Evolutionary conservation across 2,329 filamentous ascomycete species (phyloP).

Genomic region (Cercospora sp.): DNA sequence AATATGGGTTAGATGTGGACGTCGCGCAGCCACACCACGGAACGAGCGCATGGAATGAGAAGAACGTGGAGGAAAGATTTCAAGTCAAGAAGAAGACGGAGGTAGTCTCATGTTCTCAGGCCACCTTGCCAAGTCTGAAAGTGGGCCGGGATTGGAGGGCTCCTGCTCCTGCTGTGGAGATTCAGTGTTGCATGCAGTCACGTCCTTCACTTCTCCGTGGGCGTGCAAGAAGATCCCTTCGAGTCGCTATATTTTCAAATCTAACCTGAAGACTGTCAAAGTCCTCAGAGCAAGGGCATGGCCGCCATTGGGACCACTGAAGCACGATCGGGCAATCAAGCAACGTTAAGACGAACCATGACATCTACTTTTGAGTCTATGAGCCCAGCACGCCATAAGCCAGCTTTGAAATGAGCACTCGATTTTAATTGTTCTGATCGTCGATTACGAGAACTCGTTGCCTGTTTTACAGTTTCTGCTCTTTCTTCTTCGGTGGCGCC

Average conservation of each 20-base stretch:
- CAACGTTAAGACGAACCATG: too few relatives aligned
- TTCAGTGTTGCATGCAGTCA: neutral
- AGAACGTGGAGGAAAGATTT: neutral
- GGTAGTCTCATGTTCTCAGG: neutral
- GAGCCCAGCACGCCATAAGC: neutral
- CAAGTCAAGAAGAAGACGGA: neutral
- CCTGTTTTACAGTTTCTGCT: constrained; percentile 26
- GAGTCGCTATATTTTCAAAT: too few relatives aligned
- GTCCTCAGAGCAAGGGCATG: too few relatives aligned
- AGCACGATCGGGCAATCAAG: too few relatives aligned
- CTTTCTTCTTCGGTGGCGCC: constrained; percentile 30
- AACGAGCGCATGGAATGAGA: neutral
- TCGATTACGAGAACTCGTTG: too few relatives aligned
- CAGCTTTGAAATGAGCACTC: too few relatives aligned
- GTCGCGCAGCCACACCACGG: neutral
- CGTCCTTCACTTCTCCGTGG: neutral
- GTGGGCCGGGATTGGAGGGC: neutral
- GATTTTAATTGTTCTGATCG: too few relatives aligned
- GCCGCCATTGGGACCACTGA: too few relatives aligned
- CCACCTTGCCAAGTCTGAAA: neutral
- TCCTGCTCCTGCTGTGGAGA: neutral
- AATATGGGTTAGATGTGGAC: neutral
- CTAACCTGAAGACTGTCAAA: too few relatives aligned
- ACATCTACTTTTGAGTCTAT: neutral
- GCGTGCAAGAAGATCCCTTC: too few relatives aligned